phyloP scores from a whole-genome alignment of 805 yeast genomes.

The Starmerella geochares region DNA sequence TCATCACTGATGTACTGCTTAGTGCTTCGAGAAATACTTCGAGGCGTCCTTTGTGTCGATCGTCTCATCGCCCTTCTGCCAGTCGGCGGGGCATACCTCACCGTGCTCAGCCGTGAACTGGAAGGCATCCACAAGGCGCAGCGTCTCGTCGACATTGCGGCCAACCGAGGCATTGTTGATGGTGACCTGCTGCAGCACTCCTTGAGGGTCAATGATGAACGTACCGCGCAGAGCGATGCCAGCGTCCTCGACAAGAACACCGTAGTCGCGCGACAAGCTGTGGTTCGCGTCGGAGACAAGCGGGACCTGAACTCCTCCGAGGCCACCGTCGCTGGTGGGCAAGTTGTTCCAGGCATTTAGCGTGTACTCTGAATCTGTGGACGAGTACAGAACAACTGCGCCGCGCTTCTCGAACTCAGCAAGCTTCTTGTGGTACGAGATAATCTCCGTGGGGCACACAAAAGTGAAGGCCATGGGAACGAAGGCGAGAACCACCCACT shows the following conservation, averaged over 20 bases:
- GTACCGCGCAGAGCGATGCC: slow-evolving; percentile 98
- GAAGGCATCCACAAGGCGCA: slow-evolving; percentile 97
- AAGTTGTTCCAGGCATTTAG: slow-evolving; percentile 97
- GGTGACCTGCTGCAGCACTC: slow-evolving; percentile 89
- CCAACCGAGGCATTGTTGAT: slow-evolving; percentile 99
- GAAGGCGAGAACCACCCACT: slow-evolving; percentile 94
- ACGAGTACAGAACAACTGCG: slow-evolving; percentile 85
- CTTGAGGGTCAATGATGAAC: slow-evolving; percentile 95
- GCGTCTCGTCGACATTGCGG: slow-evolving; percentile 95
- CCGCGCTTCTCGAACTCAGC: slow-evolving; percentile 79
- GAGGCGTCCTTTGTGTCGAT: slow-evolving; percentile 40
- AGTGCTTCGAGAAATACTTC: slow-evolving; percentile 26
- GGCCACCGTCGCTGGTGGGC: slow-evolving; percentile 95
- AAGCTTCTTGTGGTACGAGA: slow-evolving; percentile 94
- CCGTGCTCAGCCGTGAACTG: slow-evolving; percentile 98
- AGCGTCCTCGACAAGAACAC: slow-evolving; percentile 91
- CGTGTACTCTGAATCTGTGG: slow-evolving; percentile 97
- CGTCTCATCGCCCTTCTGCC: slow-evolving; percentile 91
- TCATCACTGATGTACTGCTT: not conserved
- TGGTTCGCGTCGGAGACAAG: slow-evolving; percentile 95
- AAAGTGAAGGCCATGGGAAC: slow-evolving; percentile 99
- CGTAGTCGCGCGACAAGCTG: slow-evolving; percentile 87
- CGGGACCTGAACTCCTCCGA: slow-evolving; percentile 91
- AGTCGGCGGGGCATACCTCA: slow-evolving; percentile 99
- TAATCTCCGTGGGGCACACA: slow-evolving; percentile 98